phyloP scores from a whole-genome alignment of 345 rosid genomes.

The Balakata baccata region DNA sequence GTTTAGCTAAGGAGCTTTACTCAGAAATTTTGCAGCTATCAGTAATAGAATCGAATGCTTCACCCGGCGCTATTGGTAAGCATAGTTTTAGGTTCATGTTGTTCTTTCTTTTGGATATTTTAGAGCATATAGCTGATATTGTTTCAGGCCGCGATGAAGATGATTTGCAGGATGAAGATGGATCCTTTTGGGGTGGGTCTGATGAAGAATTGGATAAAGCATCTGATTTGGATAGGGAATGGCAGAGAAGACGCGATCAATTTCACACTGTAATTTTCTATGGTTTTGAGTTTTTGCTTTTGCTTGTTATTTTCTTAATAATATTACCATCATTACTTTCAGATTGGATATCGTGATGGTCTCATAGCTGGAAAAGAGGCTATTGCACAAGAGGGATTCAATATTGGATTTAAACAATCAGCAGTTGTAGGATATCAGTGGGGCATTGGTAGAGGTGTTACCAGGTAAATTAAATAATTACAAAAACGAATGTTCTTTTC shows the following conservation, averaged over 20 bases:
- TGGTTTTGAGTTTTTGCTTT: neutral
- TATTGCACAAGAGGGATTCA: slow-evolving; percentile 75
- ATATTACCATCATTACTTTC: slow-evolving; percentile 6
- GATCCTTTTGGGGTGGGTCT: slow-evolving; percentile 39
- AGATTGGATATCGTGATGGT: slow-evolving; percentile 87
- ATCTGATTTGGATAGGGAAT: slow-evolving; percentile 42
- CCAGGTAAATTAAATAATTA: slow-evolving; percentile 44
- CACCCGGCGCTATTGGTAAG: slow-evolving; percentile 11
- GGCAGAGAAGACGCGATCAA: slow-evolving; percentile 40
- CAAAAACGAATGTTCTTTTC: neutral
- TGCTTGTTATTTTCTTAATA: neutral
- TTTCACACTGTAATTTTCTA: slow-evolving; percentile 42
- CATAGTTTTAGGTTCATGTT: neutral
- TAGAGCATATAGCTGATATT: neutral
- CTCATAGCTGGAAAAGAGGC: slow-evolving; percentile 70
- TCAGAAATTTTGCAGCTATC: slow-evolving; percentile 43
- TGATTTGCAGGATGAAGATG: slow-evolving; percentile 34
- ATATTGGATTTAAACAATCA: slow-evolving; percentile 68
- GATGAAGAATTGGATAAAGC: slow-evolving; percentile 43
- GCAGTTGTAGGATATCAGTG: slow-evolving; percentile 57
- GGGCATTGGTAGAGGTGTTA: slow-evolving; percentile 75
- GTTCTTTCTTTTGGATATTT: neutral
- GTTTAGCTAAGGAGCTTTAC: slow-evolving; percentile 52
- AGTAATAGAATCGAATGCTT: slow-evolving; percentile 22
- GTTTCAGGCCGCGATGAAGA: slow-evolving; percentile 31